Base-by-base conservation (phyloP, 768 basidiomycete genomes). In the Phanerochaete sordida region DNA sequence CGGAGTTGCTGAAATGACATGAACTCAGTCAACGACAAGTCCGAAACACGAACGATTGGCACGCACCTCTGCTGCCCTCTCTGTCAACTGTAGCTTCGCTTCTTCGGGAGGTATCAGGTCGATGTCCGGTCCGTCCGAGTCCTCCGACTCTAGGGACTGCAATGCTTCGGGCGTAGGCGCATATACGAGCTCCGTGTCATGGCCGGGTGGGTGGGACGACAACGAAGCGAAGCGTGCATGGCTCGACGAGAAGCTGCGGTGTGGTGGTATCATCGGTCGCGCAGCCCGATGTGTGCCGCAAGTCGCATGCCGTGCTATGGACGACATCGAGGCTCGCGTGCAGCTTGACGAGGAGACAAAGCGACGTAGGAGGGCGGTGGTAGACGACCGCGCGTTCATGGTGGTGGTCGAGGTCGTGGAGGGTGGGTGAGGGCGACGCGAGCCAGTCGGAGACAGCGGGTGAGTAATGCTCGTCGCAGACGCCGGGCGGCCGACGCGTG, bases 1-100 rank as follows among this genome's bases (percentile, higher is more conserved):
- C 79, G 78, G 1, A 97, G 78, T 90, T 93, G 93, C 93, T 96
- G n/a, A n/a, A n/a, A n/a, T n/a, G n/a, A n/a, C n/a, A n/a, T n/a
- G n/a, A n/a, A n/a, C n/a, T n/a, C n/a, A 53, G 37, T 16, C 8
- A 47, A n/a, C 33, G 35, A 11, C 23, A n/a, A 28, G 27, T 49
- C 33, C 39, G 4, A 19, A 39, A 31, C 27, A 53, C 44, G 9
- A 19, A 54, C 50, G 45, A 50, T 13, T 21, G 19, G 19, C 19
- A 62, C 78, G 46, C 64, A 90, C 90, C 77, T 91, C 85, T 2
- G 90, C 90, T 35, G 90, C 90, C 16, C 89, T 78, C 64, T 89
- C 84, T 2, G 91, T 90, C 47, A 93, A 78, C 24, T 77, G 73
- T 9, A 92, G 69, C 30, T 75, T 75, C 2, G 86, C 80, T 52